Base-by-base conservation (phyloP, 768 basidiomycete species). In the Amanita subjunquillea region DNA sequence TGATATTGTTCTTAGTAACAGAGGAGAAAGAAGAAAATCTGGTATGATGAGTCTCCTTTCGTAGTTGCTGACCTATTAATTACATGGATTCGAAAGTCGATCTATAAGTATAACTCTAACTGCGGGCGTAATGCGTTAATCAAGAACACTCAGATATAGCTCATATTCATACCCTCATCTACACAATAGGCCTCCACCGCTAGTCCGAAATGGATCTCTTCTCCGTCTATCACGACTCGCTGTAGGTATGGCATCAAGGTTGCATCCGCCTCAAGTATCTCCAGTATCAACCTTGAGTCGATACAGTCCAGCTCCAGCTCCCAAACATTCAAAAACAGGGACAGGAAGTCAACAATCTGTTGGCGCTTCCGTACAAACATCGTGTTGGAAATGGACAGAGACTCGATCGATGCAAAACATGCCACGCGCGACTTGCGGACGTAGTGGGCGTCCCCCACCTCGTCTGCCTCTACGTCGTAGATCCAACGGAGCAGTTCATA, bases 261-360 rank as follows among this genome's bases (percentile, higher is more conserved):
- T 1, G 3, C 10, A 29, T 52, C 51, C 8, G 23, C 25, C 13
- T 45, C 44, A 20, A 52, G 25, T 3, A 36, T 27, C 9, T 39
- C 44, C 29, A 52, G 43, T 34, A 52, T 38, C 9, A 52, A 32
- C 15, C 45, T 20, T 1, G 42, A 9, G 29, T 52, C 43, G 2
- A 46, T 17, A 15, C 51, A 46, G 38, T 52, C 43, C 42, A 52
- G 15, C 23, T 45, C 51, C 32, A 52, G 32, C 15, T 52, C 42
- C 20, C 17, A 20, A 17, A 52, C 51, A 22, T 45, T 52, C 4
- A 43, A 42, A 25, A 52, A 52, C 3, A 46, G 43, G 3, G 51
- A 40, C 9, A 52, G 15, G 9, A 52, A 52, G 17, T 45, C 51
- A 10, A 22, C 10, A 12, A 52, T 37, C 22, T 52, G 51, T 15